These are phyloP conservation scores for Toxoplasma gondii DNA, from an alignment of 169 alveolate genomes.

Conservation along the genomic window DNA sequence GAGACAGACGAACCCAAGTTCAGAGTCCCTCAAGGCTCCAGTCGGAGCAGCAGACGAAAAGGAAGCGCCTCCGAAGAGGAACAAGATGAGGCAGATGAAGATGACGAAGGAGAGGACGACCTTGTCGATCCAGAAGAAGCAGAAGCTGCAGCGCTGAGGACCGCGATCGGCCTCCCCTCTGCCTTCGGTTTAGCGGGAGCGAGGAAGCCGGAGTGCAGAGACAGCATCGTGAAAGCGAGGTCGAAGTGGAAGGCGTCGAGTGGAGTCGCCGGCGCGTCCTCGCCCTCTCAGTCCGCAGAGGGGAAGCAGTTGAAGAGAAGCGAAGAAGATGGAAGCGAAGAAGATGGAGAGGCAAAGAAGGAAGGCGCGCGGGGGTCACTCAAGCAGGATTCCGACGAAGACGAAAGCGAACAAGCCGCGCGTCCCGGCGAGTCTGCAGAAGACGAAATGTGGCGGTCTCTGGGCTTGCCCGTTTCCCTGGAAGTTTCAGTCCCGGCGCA, in stretches of 20 bases:
- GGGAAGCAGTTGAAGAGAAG: background rate
- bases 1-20: background rate
- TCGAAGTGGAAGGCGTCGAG: background rate
- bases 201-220: background rate
- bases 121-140: background rate
- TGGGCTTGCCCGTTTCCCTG: conserved; percentile 36
- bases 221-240: background rate
- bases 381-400: too few relatives aligned
- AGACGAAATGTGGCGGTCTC: background rate
- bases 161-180: background rate
- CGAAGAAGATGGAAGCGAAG: background rate
- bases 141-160: background rate
- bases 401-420: too few relatives aligned
- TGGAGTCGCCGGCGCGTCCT: background rate
- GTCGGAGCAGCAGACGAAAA: background rate
- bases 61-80: background rate
- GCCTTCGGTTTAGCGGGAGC: conserved; percentile 16
- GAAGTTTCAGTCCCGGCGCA: conserved; percentile 28
- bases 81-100: background rate
- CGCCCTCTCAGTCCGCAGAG: background rate
- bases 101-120: background rate
- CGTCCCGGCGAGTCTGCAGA: background rate
- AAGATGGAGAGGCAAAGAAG: background rate
- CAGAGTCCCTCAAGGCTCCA: background rate
- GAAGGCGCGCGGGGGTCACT: too few relatives aligned